Percentiles rank a stretch among this genome's conserved stretches.
Conservation (phyloP, 2,329 filamentous ascomycete species). For the Zalaria obscura region DNA sequence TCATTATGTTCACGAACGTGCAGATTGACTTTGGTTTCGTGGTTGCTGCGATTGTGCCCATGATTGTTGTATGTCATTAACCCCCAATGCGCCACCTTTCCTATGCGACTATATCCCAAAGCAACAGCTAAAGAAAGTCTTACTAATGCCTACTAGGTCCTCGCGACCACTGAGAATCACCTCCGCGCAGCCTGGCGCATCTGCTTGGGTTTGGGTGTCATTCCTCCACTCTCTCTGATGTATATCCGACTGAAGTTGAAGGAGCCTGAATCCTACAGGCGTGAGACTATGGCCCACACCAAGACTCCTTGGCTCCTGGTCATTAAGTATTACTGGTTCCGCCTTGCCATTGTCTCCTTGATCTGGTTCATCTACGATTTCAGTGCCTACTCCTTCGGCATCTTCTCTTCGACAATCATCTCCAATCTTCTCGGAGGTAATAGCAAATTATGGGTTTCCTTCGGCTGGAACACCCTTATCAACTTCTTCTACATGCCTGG, state of each 20-base stretch:
- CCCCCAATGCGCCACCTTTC: constrained; percentile 4
- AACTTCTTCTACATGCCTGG: constrained; percentile 85
- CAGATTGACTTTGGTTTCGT: constrained; percentile 82
- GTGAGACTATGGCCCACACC: constrained; percentile 48
- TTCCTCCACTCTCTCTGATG: constrained; percentile 62
- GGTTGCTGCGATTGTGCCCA: constrained; percentile 63
- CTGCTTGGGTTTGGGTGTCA: constrained; percentile 60
- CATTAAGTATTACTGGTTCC: constrained; percentile 56
- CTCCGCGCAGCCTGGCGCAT: constrained; percentile 69
- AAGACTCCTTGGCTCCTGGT: constrained; percentile 39
- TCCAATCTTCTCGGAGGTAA: constrained; percentile 44
- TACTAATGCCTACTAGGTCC: constrained; percentile 26
- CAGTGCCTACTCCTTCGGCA: constrained; percentile 68
- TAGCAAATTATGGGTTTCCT: constrained; percentile 56
- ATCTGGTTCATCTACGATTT: constrained; percentile 82
- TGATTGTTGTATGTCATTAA: constrained; percentile 36
- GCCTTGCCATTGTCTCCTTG: constrained; percentile 53
- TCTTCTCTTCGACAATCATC: constrained; percentile 70
- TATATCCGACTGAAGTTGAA: constrained; percentile 57
- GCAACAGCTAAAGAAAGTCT: background rate
- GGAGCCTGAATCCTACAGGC: constrained; percentile 65
- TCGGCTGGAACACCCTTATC: constrained; percentile 81
- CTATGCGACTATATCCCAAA: background rate
- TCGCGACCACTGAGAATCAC: constrained; percentile 41
- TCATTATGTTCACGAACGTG: constrained; percentile 65